These are phyloP conservation scores for Stephania cephalantha DNA, from an alignment of 164 flowering plant species.

Conservation along the genomic window DNA sequence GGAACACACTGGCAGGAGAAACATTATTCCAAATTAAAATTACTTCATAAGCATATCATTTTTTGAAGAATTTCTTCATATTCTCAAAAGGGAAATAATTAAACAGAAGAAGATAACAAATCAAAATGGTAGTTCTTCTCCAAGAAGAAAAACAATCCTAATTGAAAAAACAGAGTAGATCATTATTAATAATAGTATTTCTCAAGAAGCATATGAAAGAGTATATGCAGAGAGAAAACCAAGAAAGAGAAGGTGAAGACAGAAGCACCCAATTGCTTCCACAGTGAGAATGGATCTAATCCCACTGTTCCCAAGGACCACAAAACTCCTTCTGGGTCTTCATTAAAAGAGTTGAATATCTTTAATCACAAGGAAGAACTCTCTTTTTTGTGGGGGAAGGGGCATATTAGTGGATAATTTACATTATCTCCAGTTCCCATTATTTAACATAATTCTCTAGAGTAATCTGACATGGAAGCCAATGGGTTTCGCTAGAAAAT, in stretches of 20 bases:
- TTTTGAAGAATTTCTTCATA: no score
- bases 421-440: not conserved
- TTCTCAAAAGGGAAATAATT: not conserved
- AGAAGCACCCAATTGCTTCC: not conserved
- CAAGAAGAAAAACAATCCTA: no score
- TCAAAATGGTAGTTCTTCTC: not conserved
- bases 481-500: not conserved
- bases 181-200: no score
- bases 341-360: not conserved
- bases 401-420: no score
- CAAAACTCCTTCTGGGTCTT: not conserved
- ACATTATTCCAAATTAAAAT: not conserved
- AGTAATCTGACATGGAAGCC: not conserved
- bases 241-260: not conserved
- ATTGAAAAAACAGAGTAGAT: not conserved
- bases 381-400: no score
- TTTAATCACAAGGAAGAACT: not conserved
- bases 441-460: not conserved
- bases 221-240: not conserved
- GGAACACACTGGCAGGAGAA: not conserved
- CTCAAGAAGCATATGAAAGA: not conserved
- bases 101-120: not conserved
- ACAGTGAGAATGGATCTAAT: no score
- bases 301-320: not conserved
- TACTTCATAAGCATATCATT: not conserved